phyloP scores from a whole-genome alignment of 1,139 yeast genomes.

The Yamadazyma oceani region DNA sequence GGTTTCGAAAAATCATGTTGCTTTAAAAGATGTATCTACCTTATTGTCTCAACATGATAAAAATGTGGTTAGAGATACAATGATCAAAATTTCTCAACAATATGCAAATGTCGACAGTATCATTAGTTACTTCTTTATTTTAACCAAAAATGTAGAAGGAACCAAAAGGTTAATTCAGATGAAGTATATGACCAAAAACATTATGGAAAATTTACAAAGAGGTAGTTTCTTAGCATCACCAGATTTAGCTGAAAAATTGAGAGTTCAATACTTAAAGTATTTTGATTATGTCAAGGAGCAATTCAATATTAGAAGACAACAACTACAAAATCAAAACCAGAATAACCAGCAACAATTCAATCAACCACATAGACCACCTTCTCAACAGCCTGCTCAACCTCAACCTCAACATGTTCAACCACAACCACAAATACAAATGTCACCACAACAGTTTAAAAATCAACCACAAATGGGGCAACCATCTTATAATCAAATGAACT shows the following conservation, averaged over 20 bases:
- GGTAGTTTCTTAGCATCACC: slow-evolving; percentile 67
- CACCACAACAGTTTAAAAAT: background rate
- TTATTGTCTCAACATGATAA: slow-evolving; percentile 64
- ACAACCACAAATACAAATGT: background rate
- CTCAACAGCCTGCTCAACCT: slow-evolving; percentile 14
- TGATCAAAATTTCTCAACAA: slow-evolving; percentile 59
- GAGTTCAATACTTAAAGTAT: slow-evolving; percentile 70
- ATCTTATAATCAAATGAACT: slow-evolving; percentile 12
- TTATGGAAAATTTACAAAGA: slow-evolving; percentile 64
- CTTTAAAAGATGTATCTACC: slow-evolving; percentile 64
- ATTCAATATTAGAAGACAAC: slow-evolving; percentile 37
- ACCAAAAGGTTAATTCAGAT: slow-evolving; percentile 75
- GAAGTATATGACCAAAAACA: slow-evolving; percentile 76
- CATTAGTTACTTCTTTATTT: slow-evolving; percentile 72
- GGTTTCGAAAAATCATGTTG: slow-evolving; percentile 64
- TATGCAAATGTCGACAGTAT: slow-evolving; percentile 72
- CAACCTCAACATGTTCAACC: slow-evolving; percentile 7
- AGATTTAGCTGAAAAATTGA: slow-evolving; percentile 67
- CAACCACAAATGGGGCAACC: slow-evolving; percentile 1
- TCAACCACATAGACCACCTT: slow-evolving; percentile 9
- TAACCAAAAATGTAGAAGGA: slow-evolving; percentile 72
- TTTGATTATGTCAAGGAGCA: slow-evolving; percentile 67
- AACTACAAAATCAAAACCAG: slow-evolving; percentile 23
- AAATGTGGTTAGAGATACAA: slow-evolving; percentile 56
- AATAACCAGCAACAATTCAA: slow-evolving; percentile 7